These are phyloP conservation scores for Lasiosphaeriaceae sp. DNA, from an alignment of 495 filamentous ascomycete genomes.

Conservation along the genomic window DNA sequence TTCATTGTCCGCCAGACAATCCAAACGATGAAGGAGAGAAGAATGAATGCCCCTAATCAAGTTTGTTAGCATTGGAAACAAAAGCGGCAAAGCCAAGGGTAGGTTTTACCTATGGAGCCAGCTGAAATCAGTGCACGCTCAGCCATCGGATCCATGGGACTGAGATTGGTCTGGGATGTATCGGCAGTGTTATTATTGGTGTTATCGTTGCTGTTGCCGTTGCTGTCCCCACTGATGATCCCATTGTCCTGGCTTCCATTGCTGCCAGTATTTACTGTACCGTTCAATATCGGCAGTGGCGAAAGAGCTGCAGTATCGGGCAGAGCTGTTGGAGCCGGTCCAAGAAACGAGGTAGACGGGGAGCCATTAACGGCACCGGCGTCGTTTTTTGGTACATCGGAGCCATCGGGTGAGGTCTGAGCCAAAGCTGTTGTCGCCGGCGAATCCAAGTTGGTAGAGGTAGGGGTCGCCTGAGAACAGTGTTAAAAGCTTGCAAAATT, in stretches of 20 bases:
- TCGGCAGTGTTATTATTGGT: constrained; percentile 13
- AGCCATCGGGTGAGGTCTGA: background rate
- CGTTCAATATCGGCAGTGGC: constrained; percentile 4
- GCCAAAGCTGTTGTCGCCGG: background rate
- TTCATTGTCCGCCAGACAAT: constrained; percentile 34
- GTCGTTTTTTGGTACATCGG: background rate
- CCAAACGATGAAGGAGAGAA: constrained; percentile 39
- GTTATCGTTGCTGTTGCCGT: constrained; percentile 12
- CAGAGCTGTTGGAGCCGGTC: background rate
- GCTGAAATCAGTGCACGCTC: constrained; percentile 45
- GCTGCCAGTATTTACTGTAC: background rate
- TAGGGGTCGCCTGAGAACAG: constrained; percentile 4
- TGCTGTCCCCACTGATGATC: constrained; percentile 9
- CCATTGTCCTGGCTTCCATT: constrained; percentile 2
- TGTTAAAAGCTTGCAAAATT: background rate
- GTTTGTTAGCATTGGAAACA: constrained; percentile 1
- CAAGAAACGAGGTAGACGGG: background rate
- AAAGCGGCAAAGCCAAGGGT: background rate
- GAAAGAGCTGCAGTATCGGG: background rate
- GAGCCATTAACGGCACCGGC: background rate
- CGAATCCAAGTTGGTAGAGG: constrained; percentile 3
- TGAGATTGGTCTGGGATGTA: constrained; percentile 11
- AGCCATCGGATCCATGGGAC: constrained; percentile 32
- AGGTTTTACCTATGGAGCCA: constrained; percentile 44
- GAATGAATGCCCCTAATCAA: constrained; percentile 35